phyloP scores from a whole-genome alignment of 2,329 filamentous ascomycete species.

The Ampelomyces quisqualis region DNA sequence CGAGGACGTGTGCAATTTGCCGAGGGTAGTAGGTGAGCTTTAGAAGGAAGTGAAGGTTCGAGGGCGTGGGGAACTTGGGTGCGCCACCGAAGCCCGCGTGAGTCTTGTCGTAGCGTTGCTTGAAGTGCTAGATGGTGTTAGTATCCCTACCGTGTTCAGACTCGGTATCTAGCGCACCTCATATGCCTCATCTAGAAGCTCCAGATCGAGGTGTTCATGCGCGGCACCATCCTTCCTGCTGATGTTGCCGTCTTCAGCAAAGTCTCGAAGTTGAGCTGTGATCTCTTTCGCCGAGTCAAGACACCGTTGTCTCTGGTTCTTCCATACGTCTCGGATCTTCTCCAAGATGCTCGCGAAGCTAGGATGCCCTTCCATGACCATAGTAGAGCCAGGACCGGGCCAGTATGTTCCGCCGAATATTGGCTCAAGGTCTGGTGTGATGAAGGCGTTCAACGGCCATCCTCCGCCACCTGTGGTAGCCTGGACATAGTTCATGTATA shows the following conservation, averaged over 20 bases:
- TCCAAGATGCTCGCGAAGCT: slow-evolving; percentile 80
- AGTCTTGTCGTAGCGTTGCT: slow-evolving; percentile 22
- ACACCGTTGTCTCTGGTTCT: slow-evolving; percentile 78
- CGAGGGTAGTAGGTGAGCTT: slow-evolving; percentile 69
- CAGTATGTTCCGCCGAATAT: slow-evolving; percentile 97
- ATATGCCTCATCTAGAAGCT: slow-evolving; percentile 87
- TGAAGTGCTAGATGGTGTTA: slow-evolving; percentile 22
- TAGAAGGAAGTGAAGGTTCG: slow-evolving; percentile 80
- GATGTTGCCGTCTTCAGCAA: slow-evolving; percentile 83
- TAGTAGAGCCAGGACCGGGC: slow-evolving; percentile 71
- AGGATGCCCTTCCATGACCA: slow-evolving; percentile 56
- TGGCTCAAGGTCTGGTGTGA: slow-evolving; percentile 88
- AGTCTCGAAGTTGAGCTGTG: slow-evolving; percentile 75
- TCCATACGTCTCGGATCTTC: slow-evolving; percentile 75
- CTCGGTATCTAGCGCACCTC: slow-evolving; percentile 45
- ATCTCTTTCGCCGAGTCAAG: slow-evolving; percentile 82
- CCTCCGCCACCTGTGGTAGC: slow-evolving; percentile 87
- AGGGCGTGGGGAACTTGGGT: slow-evolving; percentile 88
- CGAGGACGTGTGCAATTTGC: slow-evolving; percentile 83
- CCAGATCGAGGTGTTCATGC: slow-evolving; percentile 77
- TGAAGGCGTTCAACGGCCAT: slow-evolving; percentile 95
- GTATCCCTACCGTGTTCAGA: slow-evolving; percentile 39
- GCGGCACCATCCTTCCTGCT: slow-evolving; percentile 46
- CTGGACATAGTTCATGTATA: slow-evolving; percentile 98
- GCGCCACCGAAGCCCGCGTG: slow-evolving; percentile 65